A percentile compares a stretch with the other conserved stretches of the same genome.
These are phyloP conservation scores for Penicillium frequentans DNA, from an alignment of 2,329 filamentous ascomycete genomes.

Conservation along the genomic window DNA sequence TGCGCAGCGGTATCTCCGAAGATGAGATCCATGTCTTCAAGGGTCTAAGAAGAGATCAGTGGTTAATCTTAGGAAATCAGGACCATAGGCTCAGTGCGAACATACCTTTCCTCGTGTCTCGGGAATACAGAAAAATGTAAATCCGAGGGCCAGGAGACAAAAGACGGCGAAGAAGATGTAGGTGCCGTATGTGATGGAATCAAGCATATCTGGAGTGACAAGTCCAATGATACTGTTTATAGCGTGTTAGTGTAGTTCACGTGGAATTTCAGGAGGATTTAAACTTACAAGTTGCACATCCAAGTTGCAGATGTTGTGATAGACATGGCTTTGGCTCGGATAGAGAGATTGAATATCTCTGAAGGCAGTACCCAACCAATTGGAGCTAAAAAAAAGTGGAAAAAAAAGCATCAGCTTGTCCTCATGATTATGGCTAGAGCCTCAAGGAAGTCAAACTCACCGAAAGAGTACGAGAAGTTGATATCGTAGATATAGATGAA, in stretches of 20 bases:
- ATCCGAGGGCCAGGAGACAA: conserved; percentile 34
- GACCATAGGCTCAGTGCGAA: background rate
- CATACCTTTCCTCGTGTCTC: conserved; percentile 38
- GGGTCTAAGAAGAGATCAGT: conserved; percentile 32
- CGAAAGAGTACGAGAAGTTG: conserved; percentile 41
- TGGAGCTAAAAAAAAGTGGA: conserved; percentile 32
- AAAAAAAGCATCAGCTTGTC: background rate
- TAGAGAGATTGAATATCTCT: conserved; percentile 41
- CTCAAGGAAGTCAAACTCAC: conserved; percentile 18
- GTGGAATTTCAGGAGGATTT: background rate
- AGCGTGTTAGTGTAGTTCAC: background rate
- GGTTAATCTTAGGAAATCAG: background rate
- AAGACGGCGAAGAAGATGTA: conserved; percentile 43
- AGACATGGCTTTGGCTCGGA: conserved; percentile 39
- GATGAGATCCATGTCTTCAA: conserved; percentile 58
- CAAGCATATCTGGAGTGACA: conserved; percentile 40
- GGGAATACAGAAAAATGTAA: conserved; percentile 37
- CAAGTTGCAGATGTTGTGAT: conserved; percentile 41
- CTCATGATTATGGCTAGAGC: background rate
- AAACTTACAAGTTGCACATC: conserved; percentile 41
- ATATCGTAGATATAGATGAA: conserved; percentile 42
- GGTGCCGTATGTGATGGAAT: conserved; percentile 38
- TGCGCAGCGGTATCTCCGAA: conserved; percentile 42
- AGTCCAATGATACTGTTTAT: conserved; percentile 34
- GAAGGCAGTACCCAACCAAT: conserved; percentile 42